phyloP scores from a whole-genome alignment of 768 basidiomycete species.

The Mycena leptocephala region DNA sequence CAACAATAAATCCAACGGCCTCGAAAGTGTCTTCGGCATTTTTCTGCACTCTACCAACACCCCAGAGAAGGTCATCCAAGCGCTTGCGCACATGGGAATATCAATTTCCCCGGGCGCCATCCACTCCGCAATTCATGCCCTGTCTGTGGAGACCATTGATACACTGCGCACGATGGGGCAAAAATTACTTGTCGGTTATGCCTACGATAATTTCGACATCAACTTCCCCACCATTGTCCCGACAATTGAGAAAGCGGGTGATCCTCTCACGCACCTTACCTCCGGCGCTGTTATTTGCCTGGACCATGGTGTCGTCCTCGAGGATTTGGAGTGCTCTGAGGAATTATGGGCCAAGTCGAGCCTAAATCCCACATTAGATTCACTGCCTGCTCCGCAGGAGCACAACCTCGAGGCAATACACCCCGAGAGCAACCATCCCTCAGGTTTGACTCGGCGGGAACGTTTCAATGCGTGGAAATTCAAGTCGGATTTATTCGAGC shows the following conservation, averaged over 20 bases:
- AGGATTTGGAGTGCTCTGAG: no score
- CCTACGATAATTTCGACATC: conserved; percentile 55
- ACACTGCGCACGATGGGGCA: conserved; percentile 39
- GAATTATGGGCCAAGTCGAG: no score
- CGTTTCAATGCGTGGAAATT: no score
- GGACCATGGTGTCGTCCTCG: conserved; percentile 33
- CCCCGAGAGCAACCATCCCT: no score
- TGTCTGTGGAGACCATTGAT: conserved; percentile 42
- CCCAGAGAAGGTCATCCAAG: conserved; percentile 45
- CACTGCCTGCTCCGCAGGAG: no score
- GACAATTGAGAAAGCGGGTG: conserved; percentile 45
- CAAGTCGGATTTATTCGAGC: no score
- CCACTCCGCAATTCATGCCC: conserved; percentile 38
- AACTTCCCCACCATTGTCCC: conserved; percentile 43
- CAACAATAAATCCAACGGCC: conserved; percentile 39
- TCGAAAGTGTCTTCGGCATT: conserved; percentile 36
- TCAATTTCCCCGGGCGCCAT: no score
- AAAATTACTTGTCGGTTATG: conserved; percentile 44
- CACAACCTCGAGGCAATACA: no score
- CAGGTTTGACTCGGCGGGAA: no score
- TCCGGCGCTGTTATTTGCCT: conserved; percentile 50
- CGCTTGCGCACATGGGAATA: no score
- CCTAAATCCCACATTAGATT: no score
- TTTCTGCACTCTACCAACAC: conserved; percentile 43
- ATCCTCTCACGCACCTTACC: conserved; percentile 50